Evolutionary conservation across 176 grass and related monocot species (phyloP).

Genomic region (Olyra latifolia): DNA sequence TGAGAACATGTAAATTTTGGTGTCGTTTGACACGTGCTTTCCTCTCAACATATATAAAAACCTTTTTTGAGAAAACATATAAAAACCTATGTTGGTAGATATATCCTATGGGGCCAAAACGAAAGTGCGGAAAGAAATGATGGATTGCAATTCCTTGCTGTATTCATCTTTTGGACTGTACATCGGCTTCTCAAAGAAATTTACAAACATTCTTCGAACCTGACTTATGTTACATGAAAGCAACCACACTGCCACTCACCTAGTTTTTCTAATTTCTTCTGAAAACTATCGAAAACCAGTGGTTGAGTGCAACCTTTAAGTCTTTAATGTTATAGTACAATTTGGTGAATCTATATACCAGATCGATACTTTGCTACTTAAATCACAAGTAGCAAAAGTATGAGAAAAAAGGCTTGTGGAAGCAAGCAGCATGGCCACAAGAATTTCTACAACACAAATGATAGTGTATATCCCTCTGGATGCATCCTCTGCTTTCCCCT

Average conservation of each 20-base stretch:
- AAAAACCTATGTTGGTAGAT: too few species aligned
- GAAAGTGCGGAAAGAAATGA: not conserved
- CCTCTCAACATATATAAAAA: too few species aligned
- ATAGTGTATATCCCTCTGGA: slow-evolving; percentile 34
- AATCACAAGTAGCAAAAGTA: not conserved
- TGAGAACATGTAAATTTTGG: too few species aligned
- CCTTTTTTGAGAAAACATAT: too few species aligned
- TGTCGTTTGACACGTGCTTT: too few species aligned
- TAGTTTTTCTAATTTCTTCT: not conserved
- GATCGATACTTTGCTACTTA: not conserved
- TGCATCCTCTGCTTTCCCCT: slow-evolving; percentile 30
- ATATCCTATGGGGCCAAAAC: too few species aligned
- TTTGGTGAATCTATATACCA: slow-evolving; percentile 3
- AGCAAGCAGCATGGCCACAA: not conserved
- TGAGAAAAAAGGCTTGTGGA: not conserved
- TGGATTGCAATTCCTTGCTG: not conserved
- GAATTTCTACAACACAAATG: slow-evolving; percentile 47
- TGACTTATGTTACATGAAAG: not conserved
- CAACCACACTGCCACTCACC: not conserved
- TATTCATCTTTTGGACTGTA: not conserved
- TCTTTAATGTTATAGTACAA: not conserved
- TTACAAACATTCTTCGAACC: not conserved
- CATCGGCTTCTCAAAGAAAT: not conserved
- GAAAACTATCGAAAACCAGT: not conserved
- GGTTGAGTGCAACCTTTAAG: not conserved